phyloP scores from a whole-genome alignment of 805 yeast genomes.

The Wilhelminamyces savonicus region DNA sequence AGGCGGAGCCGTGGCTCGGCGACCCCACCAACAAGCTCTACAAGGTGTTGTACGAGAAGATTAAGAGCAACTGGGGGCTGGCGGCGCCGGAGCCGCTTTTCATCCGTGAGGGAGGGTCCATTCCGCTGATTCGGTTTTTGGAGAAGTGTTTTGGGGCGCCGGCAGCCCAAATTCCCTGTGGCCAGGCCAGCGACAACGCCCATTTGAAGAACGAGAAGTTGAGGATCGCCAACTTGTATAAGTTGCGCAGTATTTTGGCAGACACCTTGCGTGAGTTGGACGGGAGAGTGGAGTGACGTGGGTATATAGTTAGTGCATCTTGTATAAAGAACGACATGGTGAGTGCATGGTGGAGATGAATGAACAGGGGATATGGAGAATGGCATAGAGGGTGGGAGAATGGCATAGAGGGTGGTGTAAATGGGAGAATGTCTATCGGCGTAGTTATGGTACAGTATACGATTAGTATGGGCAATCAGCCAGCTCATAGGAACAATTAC shows the following conservation, averaged over 20 bases:
- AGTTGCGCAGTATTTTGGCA: constrained; percentile 58
- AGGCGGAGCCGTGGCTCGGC: constrained; percentile 96
- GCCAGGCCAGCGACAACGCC: constrained; percentile 91
- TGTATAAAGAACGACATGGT: too few species aligned
- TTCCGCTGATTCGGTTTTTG: constrained; percentile 80
- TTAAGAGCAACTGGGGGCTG: constrained; percentile 65
- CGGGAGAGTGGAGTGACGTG: background rate
- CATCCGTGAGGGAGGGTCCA: constrained; percentile 95
- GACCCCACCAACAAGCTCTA: constrained; percentile 74
- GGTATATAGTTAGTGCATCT: too few species aligned
- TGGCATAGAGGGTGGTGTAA: too few species aligned
- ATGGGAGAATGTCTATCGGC: too few species aligned
- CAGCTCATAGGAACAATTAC: too few species aligned
- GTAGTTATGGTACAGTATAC: too few species aligned
- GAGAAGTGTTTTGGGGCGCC: constrained; percentile 80
- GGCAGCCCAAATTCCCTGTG: constrained; percentile 95
- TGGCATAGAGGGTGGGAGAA: too few species aligned
- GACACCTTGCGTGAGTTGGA: constrained; percentile 42
- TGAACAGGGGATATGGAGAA: too few species aligned
- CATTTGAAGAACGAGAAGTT: constrained; percentile 85
- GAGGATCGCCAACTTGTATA: constrained; percentile 70
- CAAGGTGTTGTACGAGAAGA: constrained; percentile 54
- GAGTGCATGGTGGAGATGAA: too few species aligned
- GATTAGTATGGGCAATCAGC: too few species aligned
- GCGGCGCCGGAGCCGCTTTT: constrained; percentile 58